Conservation (phyloP, 768 basidiomycete species). For the Agrocybe praecox region DNA sequence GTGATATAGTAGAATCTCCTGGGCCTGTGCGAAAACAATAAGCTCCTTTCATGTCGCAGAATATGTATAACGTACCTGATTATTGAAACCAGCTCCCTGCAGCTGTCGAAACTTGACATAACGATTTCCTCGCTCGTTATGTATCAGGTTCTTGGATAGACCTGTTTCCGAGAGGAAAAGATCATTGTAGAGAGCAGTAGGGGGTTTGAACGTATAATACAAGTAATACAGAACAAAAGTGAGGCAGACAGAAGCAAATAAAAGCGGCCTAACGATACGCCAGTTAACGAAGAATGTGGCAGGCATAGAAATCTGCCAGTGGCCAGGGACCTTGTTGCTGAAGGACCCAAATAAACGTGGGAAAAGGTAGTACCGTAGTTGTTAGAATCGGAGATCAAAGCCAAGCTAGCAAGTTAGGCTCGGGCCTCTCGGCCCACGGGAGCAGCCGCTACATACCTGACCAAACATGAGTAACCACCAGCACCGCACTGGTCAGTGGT, state of each 20-base stretch:
- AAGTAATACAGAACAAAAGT: constrained; percentile 29
- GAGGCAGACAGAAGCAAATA: constrained; percentile 13
- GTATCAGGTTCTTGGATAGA: constrained; percentile 28
- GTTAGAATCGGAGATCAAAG: not conserved
- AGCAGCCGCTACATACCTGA: too few species aligned
- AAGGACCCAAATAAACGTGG: not conserved
- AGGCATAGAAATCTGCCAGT: constrained; percentile 5
- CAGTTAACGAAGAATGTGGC: constrained; percentile 16
- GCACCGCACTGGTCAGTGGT: too few species aligned
- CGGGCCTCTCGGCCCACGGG: too few species aligned
- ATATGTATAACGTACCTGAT: constrained; percentile 33
- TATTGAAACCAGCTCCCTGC: constrained; percentile 52
- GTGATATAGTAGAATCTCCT: constrained; percentile 49
- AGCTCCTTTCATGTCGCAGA: not conserved
- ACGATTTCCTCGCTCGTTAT: constrained; percentile 28
- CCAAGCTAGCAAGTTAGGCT: too few species aligned
- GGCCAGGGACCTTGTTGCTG: too few species aligned
- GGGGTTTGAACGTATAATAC: constrained; percentile 36
- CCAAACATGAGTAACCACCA: too few species aligned
- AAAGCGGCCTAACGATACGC: constrained; percentile 18
- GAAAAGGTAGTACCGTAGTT: not conserved
- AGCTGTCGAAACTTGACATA: constrained; percentile 48
- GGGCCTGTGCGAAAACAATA: constrained; percentile 30
- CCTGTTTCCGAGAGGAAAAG: constrained; percentile 31
- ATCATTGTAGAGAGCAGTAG: constrained; percentile 37